Conservation (phyloP, 2,329 filamentous ascomycete species). For the Ophiostoma himal-ulmi region DNA sequence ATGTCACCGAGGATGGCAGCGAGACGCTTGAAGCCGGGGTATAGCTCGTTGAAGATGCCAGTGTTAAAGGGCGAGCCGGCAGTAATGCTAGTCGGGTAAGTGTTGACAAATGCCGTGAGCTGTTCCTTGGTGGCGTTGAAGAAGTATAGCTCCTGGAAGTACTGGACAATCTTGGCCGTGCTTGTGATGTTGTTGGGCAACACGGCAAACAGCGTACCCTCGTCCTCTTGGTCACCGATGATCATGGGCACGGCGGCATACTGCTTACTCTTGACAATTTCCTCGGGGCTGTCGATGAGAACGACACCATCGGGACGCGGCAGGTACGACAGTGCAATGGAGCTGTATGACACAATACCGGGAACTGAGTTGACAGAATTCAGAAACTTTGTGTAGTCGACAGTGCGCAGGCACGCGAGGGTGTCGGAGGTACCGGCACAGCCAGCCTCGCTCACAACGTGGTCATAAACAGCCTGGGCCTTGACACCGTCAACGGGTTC, state of each 20-base stretch:
- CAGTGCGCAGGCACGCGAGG: conserved; percentile 58
- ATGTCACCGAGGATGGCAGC: conserved; percentile 71
- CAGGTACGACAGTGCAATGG: conserved; percentile 65
- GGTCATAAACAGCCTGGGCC: conserved; percentile 59
- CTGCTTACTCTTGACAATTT: conserved; percentile 46
- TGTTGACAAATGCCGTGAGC: conserved; percentile 52
- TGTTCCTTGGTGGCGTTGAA: conserved; percentile 44
- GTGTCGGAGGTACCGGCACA: conserved; percentile 54
- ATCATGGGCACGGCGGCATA: conserved; percentile 47
- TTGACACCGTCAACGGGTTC: conserved; percentile 60
- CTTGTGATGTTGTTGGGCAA: conserved; percentile 64
- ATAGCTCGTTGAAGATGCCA: conserved; percentile 60
- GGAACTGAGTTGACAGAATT: conserved; percentile 65
- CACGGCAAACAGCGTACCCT: conserved; percentile 68
- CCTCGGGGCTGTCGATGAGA: conserved; percentile 58
- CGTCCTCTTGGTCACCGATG: conserved; percentile 72
- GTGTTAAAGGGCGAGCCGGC: conserved; percentile 70
- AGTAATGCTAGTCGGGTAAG: conserved; percentile 53
- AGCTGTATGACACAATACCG: conserved; percentile 55
- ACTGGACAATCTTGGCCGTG: conserved; percentile 52
- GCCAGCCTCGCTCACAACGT: conserved; percentile 54
- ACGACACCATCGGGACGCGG: conserved; percentile 64
- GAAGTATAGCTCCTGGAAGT: conserved; percentile 58
- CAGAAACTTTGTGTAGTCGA: conserved; percentile 56
- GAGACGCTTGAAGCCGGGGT: conserved; percentile 71